phyloP scores from a whole-genome alignment of 805 yeast species.

The Maudiozyma saulgeensis region DNA sequence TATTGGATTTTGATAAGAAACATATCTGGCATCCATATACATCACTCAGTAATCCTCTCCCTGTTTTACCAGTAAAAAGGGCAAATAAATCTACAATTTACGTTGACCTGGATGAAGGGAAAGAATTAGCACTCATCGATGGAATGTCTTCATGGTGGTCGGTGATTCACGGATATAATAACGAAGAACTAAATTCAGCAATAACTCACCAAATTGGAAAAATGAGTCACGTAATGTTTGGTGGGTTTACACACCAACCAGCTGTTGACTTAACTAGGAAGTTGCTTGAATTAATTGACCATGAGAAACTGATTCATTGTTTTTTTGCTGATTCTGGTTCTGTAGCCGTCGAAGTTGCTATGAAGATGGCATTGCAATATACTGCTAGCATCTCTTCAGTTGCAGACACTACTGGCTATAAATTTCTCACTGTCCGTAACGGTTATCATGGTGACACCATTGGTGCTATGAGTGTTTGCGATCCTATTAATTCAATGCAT shows the following conservation, averaged over 20 bases:
- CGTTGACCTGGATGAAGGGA: conserved; percentile 8
- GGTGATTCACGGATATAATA: conserved; percentile 26
- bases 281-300: conserved; percentile 27
- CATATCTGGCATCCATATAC: conserved; percentile 30
- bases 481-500: conserved; percentile 29
- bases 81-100: conserved; percentile 18
- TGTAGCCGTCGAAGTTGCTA: conserved; percentile 33
- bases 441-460: conserved; percentile 35
- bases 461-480: conserved; percentile 34
- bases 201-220: conserved; percentile 25
- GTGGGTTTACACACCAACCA: conserved; percentile 25
- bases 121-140: conserved; percentile 14
- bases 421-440: conserved; percentile 26
- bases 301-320: conserved; percentile 10
- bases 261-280: conserved; percentile 24
- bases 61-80: conserved; percentile 18
- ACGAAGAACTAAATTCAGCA: conserved; percentile 23
- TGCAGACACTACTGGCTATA: conserved; percentile 15
- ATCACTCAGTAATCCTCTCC: conserved; percentile 18
- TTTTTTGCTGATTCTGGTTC: conserved; percentile 24
- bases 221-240: conserved; percentile 26
- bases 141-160: conserved; percentile 31
- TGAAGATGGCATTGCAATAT: conserved; percentile 30
- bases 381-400: conserved; percentile 18
- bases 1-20: conserved; percentile 15